Percentiles rank a stretch among this genome's conserved stretches.
These are phyloP conservation scores for Boletus sp. DNA, from an alignment of 768 basidiomycete genomes.

Conservation along the genomic window DNA sequence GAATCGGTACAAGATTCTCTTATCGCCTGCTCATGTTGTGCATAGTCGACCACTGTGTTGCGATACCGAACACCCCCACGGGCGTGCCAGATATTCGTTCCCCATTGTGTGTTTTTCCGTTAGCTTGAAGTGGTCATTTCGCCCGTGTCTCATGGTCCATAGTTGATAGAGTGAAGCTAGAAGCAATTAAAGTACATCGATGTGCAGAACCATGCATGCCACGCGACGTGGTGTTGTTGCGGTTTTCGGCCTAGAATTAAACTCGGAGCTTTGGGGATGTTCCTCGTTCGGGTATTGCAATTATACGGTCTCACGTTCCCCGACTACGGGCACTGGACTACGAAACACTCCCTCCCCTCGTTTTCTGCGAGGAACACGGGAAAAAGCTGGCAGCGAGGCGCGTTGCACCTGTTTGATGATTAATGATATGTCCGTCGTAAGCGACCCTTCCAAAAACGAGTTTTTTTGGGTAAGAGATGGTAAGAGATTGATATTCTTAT, in stretches of 20 bases:
- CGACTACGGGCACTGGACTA: not conserved
- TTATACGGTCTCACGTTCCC: not conserved
- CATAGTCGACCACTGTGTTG: not conserved
- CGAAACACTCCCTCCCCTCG: constrained; percentile 6
- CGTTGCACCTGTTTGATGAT: constrained; percentile 1
- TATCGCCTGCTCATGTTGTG: not conserved
- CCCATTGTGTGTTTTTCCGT: not conserved
- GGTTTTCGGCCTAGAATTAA: not conserved
- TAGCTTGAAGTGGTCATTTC: not conserved
- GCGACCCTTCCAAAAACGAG: constrained; percentile 1
- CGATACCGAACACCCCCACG: not conserved
- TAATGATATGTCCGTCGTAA: constrained; percentile 6
- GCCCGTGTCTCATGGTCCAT: not conserved
- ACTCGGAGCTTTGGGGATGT: not conserved
- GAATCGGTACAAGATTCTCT: not conserved
- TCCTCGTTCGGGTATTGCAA: not conserved
- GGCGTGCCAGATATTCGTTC: not conserved
- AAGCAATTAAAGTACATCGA: not conserved
- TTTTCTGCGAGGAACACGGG: constrained; percentile 3
- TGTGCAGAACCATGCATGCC: not conserved
- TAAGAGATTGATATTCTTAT: not conserved
- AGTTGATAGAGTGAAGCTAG: not conserved
- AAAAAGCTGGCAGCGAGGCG: not conserved
- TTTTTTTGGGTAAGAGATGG: not conserved
- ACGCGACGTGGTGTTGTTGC: not conserved